Percentiles rank a stretch among this genome's conserved stretches.
phyloP scores from a whole-genome alignment of 495 filamentous ascomycete genomes.

The Hypoxylon crocopeplum region DNA sequence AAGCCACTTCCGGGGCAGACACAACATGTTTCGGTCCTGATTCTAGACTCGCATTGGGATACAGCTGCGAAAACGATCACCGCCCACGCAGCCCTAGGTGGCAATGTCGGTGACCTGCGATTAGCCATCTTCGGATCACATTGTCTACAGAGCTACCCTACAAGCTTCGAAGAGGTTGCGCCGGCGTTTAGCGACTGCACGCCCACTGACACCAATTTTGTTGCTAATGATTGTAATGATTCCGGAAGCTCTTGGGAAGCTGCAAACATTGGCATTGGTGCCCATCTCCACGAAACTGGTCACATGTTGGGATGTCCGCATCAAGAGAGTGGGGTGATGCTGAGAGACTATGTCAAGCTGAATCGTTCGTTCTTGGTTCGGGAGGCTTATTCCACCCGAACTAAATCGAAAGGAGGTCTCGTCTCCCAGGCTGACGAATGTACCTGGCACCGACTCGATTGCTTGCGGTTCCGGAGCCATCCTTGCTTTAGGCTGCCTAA shows the following conservation, averaged over 20 bases:
- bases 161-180: conserved; percentile 82
- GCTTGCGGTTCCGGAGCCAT: conserved; percentile 85
- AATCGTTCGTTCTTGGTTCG: conserved; percentile 81
- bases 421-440: conserved; percentile 80
- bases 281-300: conserved; percentile 87
- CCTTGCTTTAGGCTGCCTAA: conserved; percentile 87
- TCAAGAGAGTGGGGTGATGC: conserved; percentile 87
- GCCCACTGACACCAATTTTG: conserved; percentile 77
- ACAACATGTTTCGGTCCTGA: conserved; percentile 81
- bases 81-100: conserved; percentile 80
- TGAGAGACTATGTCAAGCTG: conserved; percentile 80
- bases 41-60: conserved; percentile 91
- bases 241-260: conserved; percentile 90
- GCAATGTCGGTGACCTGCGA: conserved; percentile 71
- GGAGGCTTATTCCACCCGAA: conserved; percentile 84
- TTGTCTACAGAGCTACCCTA: conserved; percentile 84
- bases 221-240: conserved; percentile 85
- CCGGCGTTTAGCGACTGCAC: conserved; percentile 89
- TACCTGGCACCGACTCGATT: conserved; percentile 86
- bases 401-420: conserved; percentile 78
- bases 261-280: conserved; percentile 89
- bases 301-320: conserved; percentile 89
- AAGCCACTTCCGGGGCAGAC: conserved; percentile 75
- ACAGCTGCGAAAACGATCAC: conserved; percentile 68
- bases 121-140: conserved; percentile 92